A percentile compares a stretch with the other conserved stretches of the same genome.
Conservation (phyloP, 805 yeast genomes). For the Cyberlindnera lachancei region DNA sequence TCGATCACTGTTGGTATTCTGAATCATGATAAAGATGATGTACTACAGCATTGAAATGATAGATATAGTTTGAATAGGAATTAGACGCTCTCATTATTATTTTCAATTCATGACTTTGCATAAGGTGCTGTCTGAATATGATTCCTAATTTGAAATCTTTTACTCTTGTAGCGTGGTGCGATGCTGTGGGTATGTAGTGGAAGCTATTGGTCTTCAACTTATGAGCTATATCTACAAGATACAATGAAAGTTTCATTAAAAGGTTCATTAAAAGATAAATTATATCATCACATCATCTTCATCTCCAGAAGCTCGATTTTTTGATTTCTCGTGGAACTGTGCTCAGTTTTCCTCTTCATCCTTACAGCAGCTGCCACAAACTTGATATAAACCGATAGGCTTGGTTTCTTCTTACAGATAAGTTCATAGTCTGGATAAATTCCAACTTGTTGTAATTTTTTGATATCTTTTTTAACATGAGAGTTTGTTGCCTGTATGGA, state of each 20-base stretch:
- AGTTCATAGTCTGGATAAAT: constrained; percentile 22
- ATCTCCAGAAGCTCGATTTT: constrained; percentile 14
- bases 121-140: too few relatives aligned
- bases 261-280: too few relatives aligned
- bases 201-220: too few relatives aligned
- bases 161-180: too few relatives aligned
- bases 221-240: too few relatives aligned
- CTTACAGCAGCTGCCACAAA: constrained; percentile 32
- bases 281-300: constrained; percentile 5
- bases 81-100: too few relatives aligned
- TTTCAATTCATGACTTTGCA: too few relatives aligned
- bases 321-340: constrained; percentile 14
- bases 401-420: constrained; percentile 15
- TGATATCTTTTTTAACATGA: constrained; percentile 20
- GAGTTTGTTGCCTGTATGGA: constrained; percentile 22
- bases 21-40: constrained; percentile 1
- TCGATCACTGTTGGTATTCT: constrained; percentile 21
- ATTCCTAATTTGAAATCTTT: too few relatives aligned
- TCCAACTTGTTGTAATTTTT: constrained; percentile 21
- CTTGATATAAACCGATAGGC: constrained; percentile 24
- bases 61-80: too few relatives aligned
- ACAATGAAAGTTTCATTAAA: too few relatives aligned
- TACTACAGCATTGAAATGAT: not conserved
- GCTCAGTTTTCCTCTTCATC: constrained; percentile 26
- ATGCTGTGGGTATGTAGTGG: too few relatives aligned